phyloP scores from a whole-genome alignment of 257 asterid genomes.

The Verbascum thapsus region DNA sequence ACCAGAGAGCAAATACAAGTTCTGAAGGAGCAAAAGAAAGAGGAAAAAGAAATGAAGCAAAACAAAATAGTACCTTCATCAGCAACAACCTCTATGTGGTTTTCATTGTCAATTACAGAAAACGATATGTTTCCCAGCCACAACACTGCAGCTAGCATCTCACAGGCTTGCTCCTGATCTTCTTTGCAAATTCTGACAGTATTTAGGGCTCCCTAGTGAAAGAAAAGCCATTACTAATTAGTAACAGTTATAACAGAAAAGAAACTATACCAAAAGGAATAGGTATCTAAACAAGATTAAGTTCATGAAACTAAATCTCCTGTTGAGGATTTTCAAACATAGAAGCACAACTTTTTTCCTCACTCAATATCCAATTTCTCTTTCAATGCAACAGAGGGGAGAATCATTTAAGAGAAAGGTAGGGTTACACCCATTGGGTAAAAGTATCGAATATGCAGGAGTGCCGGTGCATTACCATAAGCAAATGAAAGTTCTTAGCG shows the following conservation, averaged over 20 bases:
- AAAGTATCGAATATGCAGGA: not conserved
- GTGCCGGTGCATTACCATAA: constrained; percentile 48
- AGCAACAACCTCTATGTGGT: constrained; percentile 70
- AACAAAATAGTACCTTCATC: constrained; percentile 75
- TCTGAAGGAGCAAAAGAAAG: constrained; percentile 19
- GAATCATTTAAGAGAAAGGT: not conserved
- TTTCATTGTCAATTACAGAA: constrained; percentile 65
- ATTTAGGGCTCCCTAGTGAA: constrained; percentile 69
- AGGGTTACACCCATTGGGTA: constrained; percentile 1
- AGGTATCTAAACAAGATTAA: constrained; percentile 22
- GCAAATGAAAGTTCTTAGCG: constrained; percentile 60
- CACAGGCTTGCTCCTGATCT: constrained; percentile 75
- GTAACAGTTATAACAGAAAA: constrained; percentile 14
- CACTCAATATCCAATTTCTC: constrained; percentile 12
- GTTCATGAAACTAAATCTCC: constrained; percentile 16
- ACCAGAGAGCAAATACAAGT: constrained; percentile 21
- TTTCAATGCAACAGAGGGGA: not conserved
- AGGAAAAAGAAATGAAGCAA: constrained; percentile 27
- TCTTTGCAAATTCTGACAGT: constrained; percentile 62
- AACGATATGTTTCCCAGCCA: constrained; percentile 97
- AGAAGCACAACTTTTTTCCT: no score
- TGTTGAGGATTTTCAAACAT: constrained; percentile 2
- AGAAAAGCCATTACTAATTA: constrained; percentile 25
- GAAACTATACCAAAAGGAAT: constrained; percentile 12
- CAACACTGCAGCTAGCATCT: constrained; percentile 90